Evolutionary conservation across 805 yeast species (phyloP).

Genomic region (Schwanniomyces sp.): DNA sequence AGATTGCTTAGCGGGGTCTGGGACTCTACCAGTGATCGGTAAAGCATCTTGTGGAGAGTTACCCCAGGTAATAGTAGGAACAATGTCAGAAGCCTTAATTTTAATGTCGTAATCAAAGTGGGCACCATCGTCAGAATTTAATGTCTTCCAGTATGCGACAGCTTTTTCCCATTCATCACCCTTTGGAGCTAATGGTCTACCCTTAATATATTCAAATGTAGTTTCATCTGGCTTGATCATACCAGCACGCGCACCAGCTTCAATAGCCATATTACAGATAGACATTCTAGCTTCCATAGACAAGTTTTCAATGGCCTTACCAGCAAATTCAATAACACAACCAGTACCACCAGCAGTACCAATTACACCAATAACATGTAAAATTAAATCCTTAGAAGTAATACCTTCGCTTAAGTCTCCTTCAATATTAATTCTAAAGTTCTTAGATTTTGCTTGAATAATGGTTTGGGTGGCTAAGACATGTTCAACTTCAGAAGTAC

Average conservation of each 20-base stretch:
- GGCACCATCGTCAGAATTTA: slow-evolving; percentile 88
- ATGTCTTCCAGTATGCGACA: slow-evolving; percentile 82
- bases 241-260: slow-evolving; percentile 99
- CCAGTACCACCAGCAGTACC: slow-evolving; percentile 99
- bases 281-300: slow-evolving; percentile 99
- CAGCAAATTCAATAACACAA: slow-evolving; percentile 93
- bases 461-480: slow-evolving; percentile 96
- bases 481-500: slow-evolving; percentile 98
- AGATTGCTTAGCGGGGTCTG: slow-evolving; percentile 74
- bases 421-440: slow-evolving; percentile 85
- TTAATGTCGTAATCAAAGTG: slow-evolving; percentile 79
- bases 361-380: slow-evolving; percentile 92
- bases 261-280: slow-evolving; percentile 98
- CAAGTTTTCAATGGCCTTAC: slow-evolving; percentile 85
- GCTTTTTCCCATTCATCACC: slow-evolving; percentile 97
- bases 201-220: slow-evolving; percentile 86
- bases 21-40: slow-evolving; percentile 87
- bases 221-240: slow-evolving; percentile 95
- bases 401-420: slow-evolving; percentile 87
- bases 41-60: slow-evolving; percentile 98
- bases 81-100: slow-evolving; percentile 79
- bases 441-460: slow-evolving; percentile 92
- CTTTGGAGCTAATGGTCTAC: slow-evolving; percentile 91
- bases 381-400: slow-evolving; percentile 92
- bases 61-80: slow-evolving; percentile 99